Percentiles rank a stretch among this genome's conserved stretches.
Conservation (phyloP, 1,284 basidiomycete species). For the Xanthoconium separans region DNA sequence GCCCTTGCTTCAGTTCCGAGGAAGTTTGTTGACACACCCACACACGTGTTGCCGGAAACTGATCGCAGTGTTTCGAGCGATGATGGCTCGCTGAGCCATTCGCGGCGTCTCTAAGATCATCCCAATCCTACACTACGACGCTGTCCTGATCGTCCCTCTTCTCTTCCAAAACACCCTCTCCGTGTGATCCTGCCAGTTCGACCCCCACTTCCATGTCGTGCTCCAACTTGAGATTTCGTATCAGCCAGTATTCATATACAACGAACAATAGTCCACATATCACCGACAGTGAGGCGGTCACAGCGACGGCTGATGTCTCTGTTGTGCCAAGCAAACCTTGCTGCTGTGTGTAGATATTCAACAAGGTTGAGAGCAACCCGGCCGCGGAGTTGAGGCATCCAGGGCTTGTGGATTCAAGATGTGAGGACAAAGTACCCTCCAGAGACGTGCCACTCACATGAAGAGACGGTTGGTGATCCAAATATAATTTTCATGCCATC, state of each 20-base stretch:
- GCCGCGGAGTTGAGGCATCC: conserved; percentile 53
- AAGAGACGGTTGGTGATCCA: conserved; percentile 58
- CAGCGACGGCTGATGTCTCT: conserved; percentile 46
- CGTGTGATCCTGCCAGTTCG: conserved; percentile 45
- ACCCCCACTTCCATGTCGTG: conserved; percentile 46
- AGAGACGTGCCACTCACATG: conserved; percentile 38
- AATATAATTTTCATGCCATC: conserved; percentile 61
- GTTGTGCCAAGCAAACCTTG: conserved; percentile 42
- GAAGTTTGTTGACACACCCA: background rate
- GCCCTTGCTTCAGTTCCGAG: conserved; percentile 9
- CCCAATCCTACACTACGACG: background rate
- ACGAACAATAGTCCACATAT: conserved; percentile 40
- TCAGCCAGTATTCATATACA: conserved; percentile 44
- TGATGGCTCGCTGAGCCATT: background rate
- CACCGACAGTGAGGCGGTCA: conserved; percentile 39
- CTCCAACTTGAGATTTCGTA: conserved; percentile 43
- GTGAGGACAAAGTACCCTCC: conserved; percentile 2
- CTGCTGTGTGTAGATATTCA: conserved; percentile 49
- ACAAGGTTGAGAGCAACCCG: conserved; percentile 52
- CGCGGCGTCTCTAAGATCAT: background rate
- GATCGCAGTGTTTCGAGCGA: background rate
- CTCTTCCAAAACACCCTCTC: conserved; percentile 43
- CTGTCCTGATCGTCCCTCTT: conserved; percentile 16
- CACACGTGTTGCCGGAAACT: background rate
- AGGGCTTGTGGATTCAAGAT: conserved; percentile 37